Evolutionary conservation across 352 stramenopile genomes (phyloP).

Genomic region (Globisporangium radiosum): DNA sequence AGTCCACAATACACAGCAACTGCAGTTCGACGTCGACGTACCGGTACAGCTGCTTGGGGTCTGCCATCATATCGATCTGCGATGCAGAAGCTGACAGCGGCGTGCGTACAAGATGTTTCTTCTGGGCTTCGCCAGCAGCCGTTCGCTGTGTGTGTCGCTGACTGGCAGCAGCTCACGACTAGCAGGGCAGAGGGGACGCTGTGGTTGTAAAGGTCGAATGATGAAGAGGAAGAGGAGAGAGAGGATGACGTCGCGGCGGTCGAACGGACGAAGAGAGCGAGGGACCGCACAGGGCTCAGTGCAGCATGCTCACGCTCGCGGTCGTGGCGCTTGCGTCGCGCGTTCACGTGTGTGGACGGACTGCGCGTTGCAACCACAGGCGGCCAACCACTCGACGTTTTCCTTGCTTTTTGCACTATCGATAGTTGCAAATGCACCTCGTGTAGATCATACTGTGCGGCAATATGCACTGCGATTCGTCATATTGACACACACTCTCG

Average conservation of each 20-base stretch:
- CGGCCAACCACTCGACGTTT: background rate
- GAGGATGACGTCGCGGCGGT: background rate
- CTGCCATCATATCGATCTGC: constrained; percentile 10
- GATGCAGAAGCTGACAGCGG: background rate
- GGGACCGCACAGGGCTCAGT: constrained; percentile 1
- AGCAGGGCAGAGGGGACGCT: background rate
- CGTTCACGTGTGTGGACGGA: background rate
- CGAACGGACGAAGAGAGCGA: constrained; percentile 2
- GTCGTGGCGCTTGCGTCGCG: background rate
- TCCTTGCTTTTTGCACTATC: background rate
- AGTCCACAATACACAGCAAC: too few species aligned
- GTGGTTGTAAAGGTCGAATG: background rate
- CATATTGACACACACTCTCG: too few species aligned
- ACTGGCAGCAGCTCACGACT: too few species aligned
- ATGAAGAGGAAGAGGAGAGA: background rate
- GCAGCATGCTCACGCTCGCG: constrained; percentile 8
- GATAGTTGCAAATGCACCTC: too few species aligned
- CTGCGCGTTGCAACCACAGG: background rate
- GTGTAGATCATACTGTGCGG: too few species aligned
- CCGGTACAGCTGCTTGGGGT: constrained; percentile 32
- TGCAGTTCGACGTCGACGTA: constrained; percentile 6
- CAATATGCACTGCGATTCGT: too few species aligned
- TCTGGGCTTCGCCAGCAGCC: background rate
- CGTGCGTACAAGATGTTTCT: background rate
- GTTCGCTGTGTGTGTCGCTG: background rate